Evolutionary conservation across 2,329 filamentous ascomycete species (phyloP).

Genomic region (Escovopsis sp.): DNA sequence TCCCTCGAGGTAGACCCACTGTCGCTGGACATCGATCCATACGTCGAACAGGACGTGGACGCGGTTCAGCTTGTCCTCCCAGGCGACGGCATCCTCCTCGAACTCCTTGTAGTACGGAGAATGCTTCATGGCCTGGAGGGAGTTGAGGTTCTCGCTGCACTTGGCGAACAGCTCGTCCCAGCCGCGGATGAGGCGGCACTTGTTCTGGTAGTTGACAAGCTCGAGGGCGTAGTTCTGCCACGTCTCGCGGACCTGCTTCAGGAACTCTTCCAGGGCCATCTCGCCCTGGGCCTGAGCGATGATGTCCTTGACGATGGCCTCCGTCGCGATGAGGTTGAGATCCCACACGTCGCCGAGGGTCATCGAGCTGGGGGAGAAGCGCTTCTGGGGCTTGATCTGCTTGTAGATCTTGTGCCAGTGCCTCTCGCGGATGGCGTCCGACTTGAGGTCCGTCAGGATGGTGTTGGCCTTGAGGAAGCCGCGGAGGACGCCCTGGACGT

Average conservation of each 20-base stretch:
- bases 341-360: slow-evolving; percentile 99
- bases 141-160: slow-evolving; percentile 95
- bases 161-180: slow-evolving; percentile 98
- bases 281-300: slow-evolving; percentile 93
- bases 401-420: slow-evolving; percentile 99
- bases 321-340: slow-evolving; percentile 74
- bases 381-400: slow-evolving; percentile 76
- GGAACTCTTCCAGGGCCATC: slow-evolving; percentile 94
- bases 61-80: slow-evolving; percentile 96
- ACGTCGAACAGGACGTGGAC: slow-evolving; percentile 97
- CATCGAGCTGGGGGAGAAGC: slow-evolving; percentile 87
- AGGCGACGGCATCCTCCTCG: slow-evolving; percentile 87
- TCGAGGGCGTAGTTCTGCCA: slow-evolving; percentile 95
- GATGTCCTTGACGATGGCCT: slow-evolving; percentile 78
- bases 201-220: slow-evolving; percentile 93
- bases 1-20: slow-evolving; percentile 98
- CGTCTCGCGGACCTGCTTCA: slow-evolving; percentile 89
- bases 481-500: slow-evolving; percentile 82
- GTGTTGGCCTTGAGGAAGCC: slow-evolving; percentile 83
- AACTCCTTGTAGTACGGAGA: slow-evolving; percentile 99
- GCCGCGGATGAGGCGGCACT: slow-evolving; percentile 89
- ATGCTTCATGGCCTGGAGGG: slow-evolving; percentile 94
- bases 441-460: slow-evolving; percentile 79
- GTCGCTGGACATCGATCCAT: slow-evolving; percentile 99
- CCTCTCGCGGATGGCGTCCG: slow-evolving; percentile 86